These are phyloP conservation scores for Thelephora aurantiotincta DNA, from an alignment of 768 basidiomycete genomes.

Conservation along the genomic window DNA sequence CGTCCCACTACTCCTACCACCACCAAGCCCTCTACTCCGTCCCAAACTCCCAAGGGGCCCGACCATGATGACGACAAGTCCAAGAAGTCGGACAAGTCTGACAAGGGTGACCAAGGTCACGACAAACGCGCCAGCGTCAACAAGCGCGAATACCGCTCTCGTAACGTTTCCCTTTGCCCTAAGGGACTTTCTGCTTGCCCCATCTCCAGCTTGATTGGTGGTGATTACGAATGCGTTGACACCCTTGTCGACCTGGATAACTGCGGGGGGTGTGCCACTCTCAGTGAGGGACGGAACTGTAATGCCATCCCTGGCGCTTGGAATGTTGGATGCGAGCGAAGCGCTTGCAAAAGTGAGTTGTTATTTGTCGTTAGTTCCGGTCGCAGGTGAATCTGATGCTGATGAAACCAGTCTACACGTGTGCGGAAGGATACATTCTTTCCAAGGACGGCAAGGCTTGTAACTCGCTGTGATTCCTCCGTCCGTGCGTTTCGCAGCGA, in stretches of 20 bases:
- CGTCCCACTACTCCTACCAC: constrained; percentile 13
- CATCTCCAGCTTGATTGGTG: constrained; percentile 23
- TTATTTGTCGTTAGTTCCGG: neutral
- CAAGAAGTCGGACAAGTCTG: too few species aligned
- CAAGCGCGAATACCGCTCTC: constrained; percentile 22
- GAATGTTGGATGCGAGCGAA: constrained; percentile 56
- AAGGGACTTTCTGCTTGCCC: constrained; percentile 42
- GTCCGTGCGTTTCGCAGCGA: neutral
- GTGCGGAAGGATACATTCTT: constrained; percentile 32
- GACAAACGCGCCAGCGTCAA: constrained; percentile 9
- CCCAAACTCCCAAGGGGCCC: neutral
- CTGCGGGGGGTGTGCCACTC: constrained; percentile 61
- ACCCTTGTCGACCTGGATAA: constrained; percentile 45
- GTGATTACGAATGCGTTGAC: constrained; percentile 54
- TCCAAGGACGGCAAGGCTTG: constrained; percentile 30
- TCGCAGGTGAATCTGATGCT: constrained; percentile 2
- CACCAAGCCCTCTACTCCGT: constrained; percentile 21
- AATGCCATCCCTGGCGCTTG: constrained; percentile 47
- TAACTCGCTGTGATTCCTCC: constrained; percentile 16
- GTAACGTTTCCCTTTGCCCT: constrained; percentile 34
- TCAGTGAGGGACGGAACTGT: constrained; percentile 59
- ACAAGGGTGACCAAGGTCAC: constrained; percentile 7
- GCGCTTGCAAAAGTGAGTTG: constrained; percentile 36
- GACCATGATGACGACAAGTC: neutral
- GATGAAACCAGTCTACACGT: constrained; percentile 29